Evolutionary conservation across 495 filamentous ascomycete genomes (phyloP).

Genomic region (Cetradonia linearis): DNA sequence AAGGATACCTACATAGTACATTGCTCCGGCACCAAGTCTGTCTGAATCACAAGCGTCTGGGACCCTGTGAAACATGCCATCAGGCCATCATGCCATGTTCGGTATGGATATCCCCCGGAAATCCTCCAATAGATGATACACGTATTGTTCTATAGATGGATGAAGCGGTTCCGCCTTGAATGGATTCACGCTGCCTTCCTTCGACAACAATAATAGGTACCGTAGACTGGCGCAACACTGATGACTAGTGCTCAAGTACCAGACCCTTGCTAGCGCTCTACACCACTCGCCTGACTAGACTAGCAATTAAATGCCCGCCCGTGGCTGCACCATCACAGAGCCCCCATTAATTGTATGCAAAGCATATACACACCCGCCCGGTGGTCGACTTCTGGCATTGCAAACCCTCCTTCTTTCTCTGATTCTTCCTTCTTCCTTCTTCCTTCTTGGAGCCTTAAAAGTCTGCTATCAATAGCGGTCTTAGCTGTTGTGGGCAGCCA

Average conservation of each 20-base stretch:
- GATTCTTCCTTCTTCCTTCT: no score
- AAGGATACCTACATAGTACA: not conserved
- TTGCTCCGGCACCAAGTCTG: no score
- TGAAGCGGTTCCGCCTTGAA: no score
- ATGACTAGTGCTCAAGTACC: no score
- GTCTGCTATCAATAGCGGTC: not conserved
- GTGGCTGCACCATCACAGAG: conserved; percentile 2
- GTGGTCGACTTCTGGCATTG: not conserved
- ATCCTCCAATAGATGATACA: not conserved
- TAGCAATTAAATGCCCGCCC: conserved; percentile 2
- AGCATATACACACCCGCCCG: conserved; percentile 3
- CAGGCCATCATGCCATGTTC: conserved; percentile 4
- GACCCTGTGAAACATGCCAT: not conserved
- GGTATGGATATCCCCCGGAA: not conserved
- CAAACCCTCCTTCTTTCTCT: not conserved
- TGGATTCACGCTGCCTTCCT: not conserved
- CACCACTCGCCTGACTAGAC: not conserved
- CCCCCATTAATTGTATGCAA: conserved; percentile 4
- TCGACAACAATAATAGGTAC: no score
- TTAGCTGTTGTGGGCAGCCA: conserved; percentile 3
- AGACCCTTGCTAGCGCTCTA: not conserved
- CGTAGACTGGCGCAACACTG: no score
- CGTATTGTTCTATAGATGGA: no score
- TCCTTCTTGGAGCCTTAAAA: not conserved
- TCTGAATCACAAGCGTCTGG: not conserved